Base-by-base conservation (phyloP, 1,139 yeast genomes). In the Blastobotrys persicus region DNA sequence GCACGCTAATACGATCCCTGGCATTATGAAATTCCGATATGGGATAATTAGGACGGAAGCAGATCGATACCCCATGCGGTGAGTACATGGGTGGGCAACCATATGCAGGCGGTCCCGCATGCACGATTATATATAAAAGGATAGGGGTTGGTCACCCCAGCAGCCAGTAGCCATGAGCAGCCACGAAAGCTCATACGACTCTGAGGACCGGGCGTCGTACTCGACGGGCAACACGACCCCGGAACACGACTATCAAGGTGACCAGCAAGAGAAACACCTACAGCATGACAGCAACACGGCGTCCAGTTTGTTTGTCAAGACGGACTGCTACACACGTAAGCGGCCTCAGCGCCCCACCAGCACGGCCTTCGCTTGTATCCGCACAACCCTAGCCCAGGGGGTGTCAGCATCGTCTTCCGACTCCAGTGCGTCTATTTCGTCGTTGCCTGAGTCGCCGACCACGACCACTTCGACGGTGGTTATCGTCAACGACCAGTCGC, bases 401-500 rank as follows among this genome's bases (percentile, higher is more conserved):
- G 9, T 23, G 9, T 6, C 28, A 23, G 28, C 28, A 34, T 37
- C 5, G 32, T 9, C 20, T 5, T 35, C 44, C 9, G 26, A 17
- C 16, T n/a, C 43, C 11, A n/a, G 38, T 14, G 45, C 35, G 18
- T 35, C 42, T 13, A 34, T 45, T 5, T 42, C 51, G 34, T 40
- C 43, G 12, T 34, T 45, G 32, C 23, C 48, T 4, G 46, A 45
- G 13, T 40, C 45, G 9, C 31, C 43, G 18, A 31, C 39, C 16
- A 45, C 51, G 2, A 33, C 32, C 28, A 31, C 39, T 14, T 48
- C 51, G 2, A 33, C 32, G 18, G 28, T 34, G 20, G 39, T 43
- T 47, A n/a, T 20, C 19, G 48, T 63, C 14, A 57, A 58, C 49
- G 62, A 62, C 55, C 58, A 58, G 39, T 56, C 59, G 38, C 57